Evolutionary conservation across 192 early-diverging fungal species (phyloP).

Genomic region (Diversispora eburnea): DNA sequence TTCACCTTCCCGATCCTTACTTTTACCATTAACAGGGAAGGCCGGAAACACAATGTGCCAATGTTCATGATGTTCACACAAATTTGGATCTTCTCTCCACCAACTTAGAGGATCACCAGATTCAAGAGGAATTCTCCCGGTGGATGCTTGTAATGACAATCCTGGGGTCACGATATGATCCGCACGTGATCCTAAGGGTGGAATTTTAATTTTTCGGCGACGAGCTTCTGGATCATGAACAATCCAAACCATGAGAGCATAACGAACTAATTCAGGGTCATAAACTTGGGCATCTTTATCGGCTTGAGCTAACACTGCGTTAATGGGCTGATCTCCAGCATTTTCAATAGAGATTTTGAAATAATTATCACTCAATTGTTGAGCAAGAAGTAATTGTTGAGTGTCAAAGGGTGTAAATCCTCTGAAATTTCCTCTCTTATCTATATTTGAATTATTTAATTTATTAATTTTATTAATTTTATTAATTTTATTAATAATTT

Average conservation of each 20-base stretch:
- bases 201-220: neutral
- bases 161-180: neutral
- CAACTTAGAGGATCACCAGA: neutral
- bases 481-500: too few species aligned
- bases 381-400: neutral
- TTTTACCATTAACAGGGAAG: neutral
- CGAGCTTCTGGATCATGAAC: conserved; percentile 5
- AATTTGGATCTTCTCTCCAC: conserved; percentile 3
- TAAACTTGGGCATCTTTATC: neutral
- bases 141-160: too few species aligned
- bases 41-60: neutral
- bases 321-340: neutral
- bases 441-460: neutral
- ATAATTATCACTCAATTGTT: neutral
- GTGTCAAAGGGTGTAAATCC: neutral
- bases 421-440: neutral
- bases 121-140: neutral
- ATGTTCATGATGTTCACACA: conserved; percentile 11
- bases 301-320: neutral
- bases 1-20: conserved; percentile 12
- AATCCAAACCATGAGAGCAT: neutral
- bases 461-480: too few species aligned
- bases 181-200: neutral
- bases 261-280: neutral
- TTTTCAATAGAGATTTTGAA: neutral